Percentiles rank a stretch among this genome's conserved stretches.
phyloP scores from a whole-genome alignment of 352 stramenopile species.

The Phytophthora meadii region DNA sequence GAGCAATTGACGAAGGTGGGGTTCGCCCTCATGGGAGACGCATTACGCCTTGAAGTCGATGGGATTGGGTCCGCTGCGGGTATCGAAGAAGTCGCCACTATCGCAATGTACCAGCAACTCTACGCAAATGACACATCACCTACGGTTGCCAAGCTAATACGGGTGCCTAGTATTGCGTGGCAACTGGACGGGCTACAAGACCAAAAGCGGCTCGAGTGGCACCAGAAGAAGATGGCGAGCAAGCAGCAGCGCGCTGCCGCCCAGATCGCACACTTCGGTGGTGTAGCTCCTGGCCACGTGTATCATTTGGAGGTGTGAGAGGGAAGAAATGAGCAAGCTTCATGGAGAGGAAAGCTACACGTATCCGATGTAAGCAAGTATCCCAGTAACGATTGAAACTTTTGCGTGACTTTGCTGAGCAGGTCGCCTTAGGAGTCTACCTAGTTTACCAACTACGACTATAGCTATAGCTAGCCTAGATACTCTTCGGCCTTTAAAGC shows the following conservation, averaged over 20 bases:
- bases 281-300: slow-evolving; percentile 48
- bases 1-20: slow-evolving; percentile 89
- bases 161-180: slow-evolving; percentile 83
- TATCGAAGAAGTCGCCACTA: slow-evolving; percentile 95
- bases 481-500: no score
- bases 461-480: no score
- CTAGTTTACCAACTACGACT: no score
- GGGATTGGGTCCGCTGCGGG: slow-evolving; percentile 50
- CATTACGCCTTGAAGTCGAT: slow-evolving; percentile 58
- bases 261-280: slow-evolving; percentile 75
- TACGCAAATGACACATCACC: slow-evolving; percentile 45
- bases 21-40: slow-evolving; percentile 91
- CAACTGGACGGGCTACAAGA: slow-evolving; percentile 73
- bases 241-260: slow-evolving; percentile 86
- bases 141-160: slow-evolving; percentile 86
- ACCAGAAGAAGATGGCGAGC: slow-evolving; percentile 95
- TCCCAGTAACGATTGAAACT: background rate
- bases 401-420: background rate
- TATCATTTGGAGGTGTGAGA: slow-evolving; percentile 49
- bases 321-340: background rate
- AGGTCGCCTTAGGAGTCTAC: background rate
- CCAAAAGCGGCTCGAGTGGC: slow-evolving; percentile 86
- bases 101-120: slow-evolving; percentile 91
- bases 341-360: background rate
- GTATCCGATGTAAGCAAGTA: background rate